Evolutionary conservation across 73 alveolate species (phyloP).

Genomic region (Stentor roeselii): DNA sequence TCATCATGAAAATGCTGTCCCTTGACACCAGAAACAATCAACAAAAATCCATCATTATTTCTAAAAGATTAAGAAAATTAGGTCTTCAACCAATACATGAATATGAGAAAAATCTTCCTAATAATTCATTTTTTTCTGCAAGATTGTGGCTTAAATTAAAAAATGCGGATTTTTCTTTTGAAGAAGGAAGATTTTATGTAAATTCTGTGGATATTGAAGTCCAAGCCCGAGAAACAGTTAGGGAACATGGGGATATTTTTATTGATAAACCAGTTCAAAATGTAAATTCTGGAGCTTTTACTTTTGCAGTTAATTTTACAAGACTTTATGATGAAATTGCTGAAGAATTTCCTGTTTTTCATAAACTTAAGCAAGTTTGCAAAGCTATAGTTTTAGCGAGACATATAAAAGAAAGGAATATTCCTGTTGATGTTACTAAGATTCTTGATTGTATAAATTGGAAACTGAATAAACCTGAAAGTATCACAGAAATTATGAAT

Average conservation of each 20-base stretch:
- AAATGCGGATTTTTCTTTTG: not conserved
- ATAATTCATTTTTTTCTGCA: not conserved
- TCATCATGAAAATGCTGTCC: not conserved
- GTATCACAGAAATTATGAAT: too few relatives aligned
- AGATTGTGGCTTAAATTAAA: not conserved
- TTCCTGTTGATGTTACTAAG: not conserved
- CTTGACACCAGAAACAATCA: not conserved
- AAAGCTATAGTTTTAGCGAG: not conserved
- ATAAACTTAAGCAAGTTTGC: not conserved
- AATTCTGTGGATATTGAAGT: not conserved
- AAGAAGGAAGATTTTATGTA: not conserved
- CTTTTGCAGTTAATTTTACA: not conserved
- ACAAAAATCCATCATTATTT: not conserved
- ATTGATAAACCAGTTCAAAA: not conserved
- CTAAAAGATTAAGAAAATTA: not conserved
- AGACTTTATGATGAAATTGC: constrained; percentile 2
- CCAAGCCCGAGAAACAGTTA: not conserved
- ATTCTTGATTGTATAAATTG: not conserved
- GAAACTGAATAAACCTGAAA: not conserved
- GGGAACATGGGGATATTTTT: not conserved
- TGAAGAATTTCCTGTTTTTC: not conserved
- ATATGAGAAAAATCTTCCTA: not conserved
- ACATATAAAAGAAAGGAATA: too few relatives aligned
- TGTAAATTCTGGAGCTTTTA: not conserved
- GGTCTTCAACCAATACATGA: not conserved